Conservation (phyloP, 495 filamentous ascomycete genomes). For the Trichocladium antarcticum region DNA sequence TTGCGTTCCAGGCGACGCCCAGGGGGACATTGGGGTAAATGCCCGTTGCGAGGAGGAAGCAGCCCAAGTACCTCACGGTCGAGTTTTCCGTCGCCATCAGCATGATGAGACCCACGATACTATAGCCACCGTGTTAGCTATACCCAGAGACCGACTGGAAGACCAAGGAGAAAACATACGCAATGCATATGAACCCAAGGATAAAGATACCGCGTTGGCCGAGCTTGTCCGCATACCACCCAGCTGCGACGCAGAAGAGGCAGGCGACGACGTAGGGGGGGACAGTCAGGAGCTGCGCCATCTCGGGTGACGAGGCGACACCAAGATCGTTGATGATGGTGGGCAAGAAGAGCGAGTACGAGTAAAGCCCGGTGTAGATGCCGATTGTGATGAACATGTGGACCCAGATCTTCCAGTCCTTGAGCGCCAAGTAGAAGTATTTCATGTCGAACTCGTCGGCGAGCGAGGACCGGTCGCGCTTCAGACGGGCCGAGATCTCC, state of each 20-base stretch:
- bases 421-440: constrained; percentile 60
- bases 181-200: constrained; percentile 39
- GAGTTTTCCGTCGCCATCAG: constrained; percentile 45
- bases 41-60: constrained; percentile 53
- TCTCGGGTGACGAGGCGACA: constrained; percentile 35
- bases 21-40: constrained; percentile 68
- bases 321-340: constrained; percentile 53
- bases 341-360: constrained; percentile 55
- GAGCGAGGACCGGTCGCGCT: constrained; percentile 57
- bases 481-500: constrained; percentile 56
- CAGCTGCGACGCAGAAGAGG: constrained; percentile 40
- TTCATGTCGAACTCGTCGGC: constrained; percentile 66
- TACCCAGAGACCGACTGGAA: too few relatives aligned
- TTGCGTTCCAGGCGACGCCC: constrained; percentile 69
- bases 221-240: constrained; percentile 43
- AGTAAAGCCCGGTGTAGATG: constrained; percentile 51
- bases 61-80: constrained; percentile 57
- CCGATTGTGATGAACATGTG: constrained; percentile 42
- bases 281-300: constrained; percentile 51
- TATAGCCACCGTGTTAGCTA: too few relatives aligned
- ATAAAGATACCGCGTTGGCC: constrained; percentile 46
- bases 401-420: constrained; percentile 71
- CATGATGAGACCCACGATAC: constrained; percentile 54
- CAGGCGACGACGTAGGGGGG: constrained; percentile 47
- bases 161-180: constrained; percentile 15